A percentile compares a stretch with the other conserved stretches of the same genome.
Conservation (phyloP, 177 flowering plant species). For the Vitis hybrid region DNA sequence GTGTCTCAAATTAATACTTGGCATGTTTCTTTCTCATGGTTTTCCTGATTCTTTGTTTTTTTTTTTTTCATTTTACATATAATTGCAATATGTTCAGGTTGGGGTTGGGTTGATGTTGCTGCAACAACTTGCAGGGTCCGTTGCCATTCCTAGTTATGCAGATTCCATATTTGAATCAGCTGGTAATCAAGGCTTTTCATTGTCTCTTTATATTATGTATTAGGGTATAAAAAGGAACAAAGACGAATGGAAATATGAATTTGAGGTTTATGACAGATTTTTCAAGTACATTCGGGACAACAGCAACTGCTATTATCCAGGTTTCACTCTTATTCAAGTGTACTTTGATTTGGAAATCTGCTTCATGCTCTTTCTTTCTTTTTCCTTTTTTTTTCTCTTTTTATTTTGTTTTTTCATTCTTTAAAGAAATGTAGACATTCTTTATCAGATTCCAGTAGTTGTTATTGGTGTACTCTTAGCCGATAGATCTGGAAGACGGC, state of each 20-base stretch:
- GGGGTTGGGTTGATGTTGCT: conserved; percentile 64
- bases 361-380: no score
- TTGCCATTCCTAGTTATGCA: conserved; percentile 47
- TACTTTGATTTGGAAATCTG: no score
- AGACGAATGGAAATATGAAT: not conserved
- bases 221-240: not conserved
- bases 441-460: conserved; percentile 44
- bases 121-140: conserved; percentile 55
- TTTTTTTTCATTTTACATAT: not conserved
- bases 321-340: conserved; percentile 17
- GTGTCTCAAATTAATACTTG: conserved; percentile 1
- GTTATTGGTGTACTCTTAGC: conserved; percentile 44
- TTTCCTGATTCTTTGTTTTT: no score
- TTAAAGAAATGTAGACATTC: no score
- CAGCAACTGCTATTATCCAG: conserved; percentile 51
- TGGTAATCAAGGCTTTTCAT: conserved; percentile 25
- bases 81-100: conserved; percentile 31
- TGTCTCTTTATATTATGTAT: not conserved
- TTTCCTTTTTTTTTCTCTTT: no score
- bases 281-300: conserved; percentile 46
- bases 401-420: no score
- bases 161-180: conserved; percentile 51
- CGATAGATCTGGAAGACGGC: conserved; percentile 61
- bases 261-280: conserved; percentile 34
- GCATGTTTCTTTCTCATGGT: not conserved